Conservation (phyloP, 441 rosid species). For the Adansonia gregorii region DNA sequence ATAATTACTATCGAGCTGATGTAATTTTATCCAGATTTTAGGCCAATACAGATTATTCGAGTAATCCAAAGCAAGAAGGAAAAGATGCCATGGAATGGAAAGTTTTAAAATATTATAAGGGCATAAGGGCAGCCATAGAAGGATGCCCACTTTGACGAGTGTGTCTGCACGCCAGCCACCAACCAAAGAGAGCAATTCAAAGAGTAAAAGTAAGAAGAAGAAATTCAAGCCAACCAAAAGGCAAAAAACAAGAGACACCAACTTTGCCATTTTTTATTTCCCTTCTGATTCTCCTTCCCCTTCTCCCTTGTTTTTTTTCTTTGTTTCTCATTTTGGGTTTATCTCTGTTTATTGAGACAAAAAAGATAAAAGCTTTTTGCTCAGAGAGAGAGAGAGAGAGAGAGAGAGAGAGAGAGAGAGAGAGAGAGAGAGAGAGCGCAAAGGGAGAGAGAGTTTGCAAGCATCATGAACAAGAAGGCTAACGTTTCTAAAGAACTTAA, state of each 20-base stretch:
- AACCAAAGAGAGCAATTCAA: conserved; percentile 12
- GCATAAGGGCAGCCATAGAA: conserved; percentile 14
- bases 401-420: background rate
- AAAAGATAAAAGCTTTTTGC: background rate
- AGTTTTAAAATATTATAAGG: conserved; percentile 4
- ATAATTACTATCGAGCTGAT: background rate
- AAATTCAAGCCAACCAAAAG: conserved; percentile 27
- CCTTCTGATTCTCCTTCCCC: background rate
- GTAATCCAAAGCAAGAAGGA: conserved; percentile 1
- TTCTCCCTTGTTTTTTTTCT: background rate
- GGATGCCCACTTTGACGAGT: conserved; percentile 28
- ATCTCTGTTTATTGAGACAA: conserved; percentile 6
- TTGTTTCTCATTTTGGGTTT: conserved; percentile 15
- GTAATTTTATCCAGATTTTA: background rate
- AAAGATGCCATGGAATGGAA: background rate
- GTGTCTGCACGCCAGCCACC: conserved; percentile 30
- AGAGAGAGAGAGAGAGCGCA: background rate
- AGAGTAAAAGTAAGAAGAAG: background rate
- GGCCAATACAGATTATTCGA: background rate
- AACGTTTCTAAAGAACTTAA: conserved; percentile 63
- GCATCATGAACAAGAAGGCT: conserved; percentile 65
- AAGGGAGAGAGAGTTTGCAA: conserved; percentile 3
- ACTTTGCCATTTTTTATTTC: conserved; percentile 35
- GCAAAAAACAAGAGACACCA: conserved; percentile 27
- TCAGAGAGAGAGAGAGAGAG: background rate